Base-by-base conservation (phyloP, 2,329 filamentous ascomycete species). In the Ceratocystis alfenasii region DNA sequence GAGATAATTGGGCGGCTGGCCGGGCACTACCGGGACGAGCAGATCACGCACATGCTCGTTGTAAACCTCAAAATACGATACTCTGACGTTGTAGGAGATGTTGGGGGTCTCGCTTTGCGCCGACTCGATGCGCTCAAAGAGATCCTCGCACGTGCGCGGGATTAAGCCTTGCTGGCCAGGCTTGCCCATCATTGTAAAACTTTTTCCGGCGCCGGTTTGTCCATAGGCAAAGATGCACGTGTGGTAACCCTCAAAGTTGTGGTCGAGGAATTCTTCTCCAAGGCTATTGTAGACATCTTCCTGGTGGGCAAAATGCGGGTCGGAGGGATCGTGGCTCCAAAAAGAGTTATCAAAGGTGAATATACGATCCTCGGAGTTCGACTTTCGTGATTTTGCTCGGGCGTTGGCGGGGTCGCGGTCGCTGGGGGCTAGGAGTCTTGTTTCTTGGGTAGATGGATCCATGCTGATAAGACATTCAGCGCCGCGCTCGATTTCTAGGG, bases 191-290 rank as follows among this genome's bases (percentile, higher is more conserved):
- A 88, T 99, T 53, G 94, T 96, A 77, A 97, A 99, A 74, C 90
- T 95, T 79, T 99, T 99, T 63, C 94, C 94, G 0, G 92, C 95
- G 28, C 94, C 94, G 0, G 94, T 99, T 79, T 99, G 94, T 10
- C 94, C 94, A 73, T 99, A 97, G 68, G 94, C 94, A 74, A 99
- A 97, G 71, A 99, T 99, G 75, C 94, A 99, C 0, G 94, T 99
- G 76, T 99, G 93, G 78, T 99, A 99, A 69, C 94, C 94, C 74
- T 96, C 92, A 72, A 99, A 99, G 78, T 99, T 99, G 81, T 99
- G 94, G 75, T 99, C 94, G 69, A 99, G 82, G 71, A 99, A 97
- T 73, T 97, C 94, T 75, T 96, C 91, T 65, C 94, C 94, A 28
- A 99, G 82, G 67, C 88, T 88, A 72, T 94, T 90, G 80, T 99